Evolutionary conservation across 2,329 filamentous ascomycete genomes (phyloP).

Genomic region (Fusarium sp.): DNA sequence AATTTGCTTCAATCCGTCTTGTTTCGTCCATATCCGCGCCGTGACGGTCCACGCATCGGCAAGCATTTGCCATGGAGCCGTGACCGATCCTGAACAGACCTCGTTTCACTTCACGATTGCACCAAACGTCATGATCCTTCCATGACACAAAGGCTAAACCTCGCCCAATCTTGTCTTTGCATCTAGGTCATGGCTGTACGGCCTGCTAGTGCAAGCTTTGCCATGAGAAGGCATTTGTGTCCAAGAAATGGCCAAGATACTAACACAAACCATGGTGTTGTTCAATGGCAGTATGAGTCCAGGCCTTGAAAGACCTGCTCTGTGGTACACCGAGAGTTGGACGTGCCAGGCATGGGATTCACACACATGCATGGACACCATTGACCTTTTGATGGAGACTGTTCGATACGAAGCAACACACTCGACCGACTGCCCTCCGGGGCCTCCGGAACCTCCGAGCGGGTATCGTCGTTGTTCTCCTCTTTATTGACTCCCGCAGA

Average conservation of each 20-base stretch:
- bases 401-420: constrained; percentile 21
- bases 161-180: not conserved
- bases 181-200: constrained; percentile 6
- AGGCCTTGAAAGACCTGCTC: not conserved
- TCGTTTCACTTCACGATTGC: constrained; percentile 17
- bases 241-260: constrained; percentile 17
- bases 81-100: constrained; percentile 2
- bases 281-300: constrained; percentile 6
- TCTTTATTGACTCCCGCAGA: not conserved
- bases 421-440: constrained; percentile 12
- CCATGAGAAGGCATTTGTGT: constrained; percentile 10
- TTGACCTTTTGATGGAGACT: constrained; percentile 7
- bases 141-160: constrained; percentile 13
- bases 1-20: constrained; percentile 39
- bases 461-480: not conserved
- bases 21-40: constrained; percentile 28
- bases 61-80: constrained; percentile 15
- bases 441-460: constrained; percentile 5
- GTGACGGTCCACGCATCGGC: constrained; percentile 3
- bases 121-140: constrained; percentile 27
- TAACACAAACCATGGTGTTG: constrained; percentile 8
- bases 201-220: not conserved
- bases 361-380: constrained; percentile 17
- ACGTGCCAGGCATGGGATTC: constrained; percentile 13
- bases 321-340: constrained; percentile 14